Base-by-base conservation (phyloP, 2,329 filamentous ascomycete genomes). In the Exophiala lecanii-corni region DNA sequence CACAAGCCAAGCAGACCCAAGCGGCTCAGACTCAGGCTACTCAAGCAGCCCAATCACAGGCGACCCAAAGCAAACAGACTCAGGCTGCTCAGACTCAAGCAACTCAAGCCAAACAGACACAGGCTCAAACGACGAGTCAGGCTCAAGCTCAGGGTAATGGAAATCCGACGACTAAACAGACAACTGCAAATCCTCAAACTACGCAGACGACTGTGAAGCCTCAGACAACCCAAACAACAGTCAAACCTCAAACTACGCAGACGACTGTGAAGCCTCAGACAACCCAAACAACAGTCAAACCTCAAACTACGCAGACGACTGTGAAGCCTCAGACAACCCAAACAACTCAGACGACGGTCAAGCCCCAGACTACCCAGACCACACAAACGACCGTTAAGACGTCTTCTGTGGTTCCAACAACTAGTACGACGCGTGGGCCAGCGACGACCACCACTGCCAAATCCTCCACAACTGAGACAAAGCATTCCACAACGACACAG, bases 71-170 rank as follows among this genome's bases (percentile, higher is more conserved):
- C 5, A 30, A 41, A 13, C 31, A 35, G 31, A 36, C 30, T 9
- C 39, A 41, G 26, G 28, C 30, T 12, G 16, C 18, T 15, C 39
- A 41, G 38, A 41, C 38, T 13, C 38, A 41, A 28, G 26, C 25
- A 9, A 13, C 13, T 6, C 39, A 41, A 31, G n/a, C n/a, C n/a
- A n/a, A n/a, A n/a, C 38, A 40, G 38, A 33, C 26, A 5, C 26
- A 32, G 13, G 9, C 38, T 12, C 7, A 13, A 10, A n/a, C 7
- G 9, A 13, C 7, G 23, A 17, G 10, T 9, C 38, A 41, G 23
- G 17, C 37, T n/a, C 37, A 40, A 17, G 37, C 37, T 18, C 36
- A 25, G 16, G 18, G 12, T 13, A 5, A 32, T 13, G 30, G n/a
- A 12, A 32, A 16, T 16, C n/a, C n/a, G n/a, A 32, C 36, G 13